Evolutionary conservation across 2,329 filamentous ascomycete genomes (phyloP).

Genomic region (Aspergillus aculeatinus): DNA sequence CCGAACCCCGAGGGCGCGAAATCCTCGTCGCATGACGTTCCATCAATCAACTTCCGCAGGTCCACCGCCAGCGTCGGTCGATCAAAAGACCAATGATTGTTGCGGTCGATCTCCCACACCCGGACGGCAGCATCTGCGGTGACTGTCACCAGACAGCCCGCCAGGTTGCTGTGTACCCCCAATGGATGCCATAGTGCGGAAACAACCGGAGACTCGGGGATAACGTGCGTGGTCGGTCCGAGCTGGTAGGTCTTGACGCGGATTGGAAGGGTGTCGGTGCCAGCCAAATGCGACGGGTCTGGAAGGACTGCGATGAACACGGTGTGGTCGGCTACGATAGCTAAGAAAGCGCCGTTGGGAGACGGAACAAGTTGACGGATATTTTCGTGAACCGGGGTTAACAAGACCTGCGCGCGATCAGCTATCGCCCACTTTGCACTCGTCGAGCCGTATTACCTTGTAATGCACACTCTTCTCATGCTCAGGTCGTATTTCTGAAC

Average conservation of each 20-base stretch:
- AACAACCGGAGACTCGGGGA: conserved; percentile 75
- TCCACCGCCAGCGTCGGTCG: conserved; percentile 80
- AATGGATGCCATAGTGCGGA: conserved; percentile 91
- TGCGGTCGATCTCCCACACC: conserved; percentile 83
- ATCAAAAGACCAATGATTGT: conserved; percentile 84
- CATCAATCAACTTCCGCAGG: conserved; percentile 83
- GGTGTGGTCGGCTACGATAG: conserved; percentile 82
- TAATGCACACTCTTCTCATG: conserved; percentile 38
- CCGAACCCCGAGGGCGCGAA: conserved; percentile 73
- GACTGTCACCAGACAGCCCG: conserved; percentile 80
- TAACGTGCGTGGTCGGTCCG: conserved; percentile 89
- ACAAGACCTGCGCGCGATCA: conserved; percentile 60
- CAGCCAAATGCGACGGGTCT: conserved; percentile 71
- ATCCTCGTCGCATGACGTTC: conserved; percentile 76
- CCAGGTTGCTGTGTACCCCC: conserved; percentile 63
- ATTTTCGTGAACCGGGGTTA: conserved; percentile 73
- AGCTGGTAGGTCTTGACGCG: conserved; percentile 85
- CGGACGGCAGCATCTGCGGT: conserved; percentile 85
- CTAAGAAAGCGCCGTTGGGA: conserved; percentile 76
- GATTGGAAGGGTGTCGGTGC: conserved; percentile 65
- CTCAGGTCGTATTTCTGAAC: conserved; percentile 24
- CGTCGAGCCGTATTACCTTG: conserved; percentile 21
- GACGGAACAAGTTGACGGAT: conserved; percentile 86
- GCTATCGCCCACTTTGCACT: not conserved
- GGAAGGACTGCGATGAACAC: conserved; percentile 86